Evolutionary conservation across 495 filamentous ascomycete species (phyloP).

Genomic region (Penicillium diatomitis): DNA sequence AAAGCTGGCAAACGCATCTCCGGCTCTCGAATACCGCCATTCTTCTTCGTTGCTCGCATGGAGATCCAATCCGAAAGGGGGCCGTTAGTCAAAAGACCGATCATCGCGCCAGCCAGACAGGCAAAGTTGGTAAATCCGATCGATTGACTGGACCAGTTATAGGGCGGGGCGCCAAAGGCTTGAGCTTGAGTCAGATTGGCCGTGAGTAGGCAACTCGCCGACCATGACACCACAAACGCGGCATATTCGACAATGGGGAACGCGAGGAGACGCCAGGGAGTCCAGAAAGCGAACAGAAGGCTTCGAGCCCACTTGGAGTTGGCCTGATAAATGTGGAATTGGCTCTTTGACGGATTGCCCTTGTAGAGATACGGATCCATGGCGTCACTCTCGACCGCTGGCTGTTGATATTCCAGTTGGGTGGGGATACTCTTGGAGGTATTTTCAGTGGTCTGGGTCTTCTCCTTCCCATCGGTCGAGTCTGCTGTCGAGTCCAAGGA

Average conservation of each 20-base stretch:
- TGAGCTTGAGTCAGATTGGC: constrained; percentile 57
- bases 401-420: neutral
- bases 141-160: constrained; percentile 42
- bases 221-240: constrained; percentile 51
- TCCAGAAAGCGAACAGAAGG: constrained; percentile 31
- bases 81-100: constrained; percentile 50
- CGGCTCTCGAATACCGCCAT: constrained; percentile 56
- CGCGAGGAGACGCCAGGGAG: constrained; percentile 48
- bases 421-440: neutral
- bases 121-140: constrained; percentile 45
- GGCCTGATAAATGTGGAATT: constrained; percentile 46
- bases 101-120: constrained; percentile 38
- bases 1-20: constrained; percentile 60
- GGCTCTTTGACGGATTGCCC: constrained; percentile 42
- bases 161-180: constrained; percentile 50
- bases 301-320: constrained; percentile 29
- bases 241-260: constrained; percentile 58
- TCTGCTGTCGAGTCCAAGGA: neutral
- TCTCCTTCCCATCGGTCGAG: neutral
- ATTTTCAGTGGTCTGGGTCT: neutral
- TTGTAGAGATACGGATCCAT: constrained; percentile 32
- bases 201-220: constrained; percentile 49
- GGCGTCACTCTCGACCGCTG: neutral
- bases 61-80: constrained; percentile 52
- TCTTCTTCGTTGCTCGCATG: constrained; percentile 45